Conservation (phyloP, 805 yeast genomes). For the Pichia heedii region DNA sequence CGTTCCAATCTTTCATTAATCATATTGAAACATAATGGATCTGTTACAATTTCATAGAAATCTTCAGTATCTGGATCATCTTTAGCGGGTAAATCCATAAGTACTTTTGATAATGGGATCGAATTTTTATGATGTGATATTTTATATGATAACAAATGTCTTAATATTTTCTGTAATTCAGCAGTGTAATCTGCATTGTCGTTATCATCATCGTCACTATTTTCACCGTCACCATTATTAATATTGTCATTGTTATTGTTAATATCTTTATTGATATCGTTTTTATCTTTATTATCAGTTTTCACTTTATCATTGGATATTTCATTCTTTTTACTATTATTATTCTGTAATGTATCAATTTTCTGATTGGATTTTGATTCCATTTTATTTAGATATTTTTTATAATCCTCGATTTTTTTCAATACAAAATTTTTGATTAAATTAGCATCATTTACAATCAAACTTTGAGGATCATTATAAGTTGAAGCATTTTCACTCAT, state of each 20-base stretch:
- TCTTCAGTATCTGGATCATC: slow-evolving; percentile 49
- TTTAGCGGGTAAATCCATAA: slow-evolving; percentile 64
- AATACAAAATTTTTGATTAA: slow-evolving; percentile 47
- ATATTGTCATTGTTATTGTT: slow-evolving; percentile 1
- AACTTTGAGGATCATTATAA: slow-evolving; percentile 57
- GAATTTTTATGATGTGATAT: slow-evolving; percentile 16
- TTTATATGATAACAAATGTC: slow-evolving; percentile 11
- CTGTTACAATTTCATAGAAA: slow-evolving; percentile 59
- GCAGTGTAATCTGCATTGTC: slow-evolving; percentile 11
- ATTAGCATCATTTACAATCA: slow-evolving; percentile 59
- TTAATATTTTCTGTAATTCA: slow-evolving; percentile 9
- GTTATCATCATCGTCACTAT: not conserved
- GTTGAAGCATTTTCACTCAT: slow-evolving; percentile 62
- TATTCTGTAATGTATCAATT: not conserved
- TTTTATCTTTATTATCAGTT: not conserved
- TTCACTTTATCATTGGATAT: not conserved
- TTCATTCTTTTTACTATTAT: not conserved
- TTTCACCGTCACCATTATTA: not conserved
- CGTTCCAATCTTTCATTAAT: slow-evolving; percentile 44
- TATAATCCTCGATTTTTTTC: slow-evolving; percentile 35
- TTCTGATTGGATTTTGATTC: not conserved
- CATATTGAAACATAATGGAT: slow-evolving; percentile 64
- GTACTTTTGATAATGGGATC: slow-evolving; percentile 34
- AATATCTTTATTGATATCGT: not conserved
- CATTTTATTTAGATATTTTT: slow-evolving; percentile 4